Conservation (phyloP, 768 basidiomycete genomes). For the Leccinellum luteum region DNA sequence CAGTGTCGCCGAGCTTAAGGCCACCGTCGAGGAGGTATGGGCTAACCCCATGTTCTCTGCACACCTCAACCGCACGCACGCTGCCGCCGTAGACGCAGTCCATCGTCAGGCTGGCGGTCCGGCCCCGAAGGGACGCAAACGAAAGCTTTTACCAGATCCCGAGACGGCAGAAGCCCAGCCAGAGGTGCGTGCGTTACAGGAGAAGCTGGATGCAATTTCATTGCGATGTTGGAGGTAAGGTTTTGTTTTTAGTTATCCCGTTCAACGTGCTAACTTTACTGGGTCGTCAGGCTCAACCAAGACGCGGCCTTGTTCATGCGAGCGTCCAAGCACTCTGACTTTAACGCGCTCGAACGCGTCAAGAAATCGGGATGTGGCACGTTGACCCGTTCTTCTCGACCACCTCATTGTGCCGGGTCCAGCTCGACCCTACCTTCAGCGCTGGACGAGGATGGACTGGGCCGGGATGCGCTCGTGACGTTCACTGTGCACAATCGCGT, state of each 20-base stretch:
- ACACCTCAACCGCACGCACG: conserved; percentile 53
- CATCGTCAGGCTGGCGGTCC: conserved; percentile 35
- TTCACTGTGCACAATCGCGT: conserved; percentile 60
- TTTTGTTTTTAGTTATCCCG: not conserved
- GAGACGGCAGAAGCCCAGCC: conserved; percentile 33
- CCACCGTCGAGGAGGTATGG: conserved; percentile 46
- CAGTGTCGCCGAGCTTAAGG: conserved; percentile 54
- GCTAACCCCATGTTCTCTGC: conserved; percentile 55
- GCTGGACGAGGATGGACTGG: not conserved
- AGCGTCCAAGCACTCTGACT: conserved; percentile 61
- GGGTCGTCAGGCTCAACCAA: conserved; percentile 41
- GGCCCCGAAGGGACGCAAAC: conserved; percentile 29
- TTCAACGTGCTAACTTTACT: not conserved
- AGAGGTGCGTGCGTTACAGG: conserved; percentile 49
- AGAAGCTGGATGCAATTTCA: conserved; percentile 47
- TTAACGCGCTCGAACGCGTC: conserved; percentile 47
- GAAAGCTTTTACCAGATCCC: conserved; percentile 31
- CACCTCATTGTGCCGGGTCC: not conserved
- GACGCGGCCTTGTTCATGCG: conserved; percentile 63
- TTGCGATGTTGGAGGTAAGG: conserved; percentile 64
- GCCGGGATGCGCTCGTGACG: conserved; percentile 49
- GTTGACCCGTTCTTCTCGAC: not conserved
- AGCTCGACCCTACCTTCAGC: not conserved
- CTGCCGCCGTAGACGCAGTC: conserved; percentile 40
- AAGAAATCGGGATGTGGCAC: conserved; percentile 36